phyloP scores from a whole-genome alignment of 345 rosid species.

The Cardamine resedifolia region DNA sequence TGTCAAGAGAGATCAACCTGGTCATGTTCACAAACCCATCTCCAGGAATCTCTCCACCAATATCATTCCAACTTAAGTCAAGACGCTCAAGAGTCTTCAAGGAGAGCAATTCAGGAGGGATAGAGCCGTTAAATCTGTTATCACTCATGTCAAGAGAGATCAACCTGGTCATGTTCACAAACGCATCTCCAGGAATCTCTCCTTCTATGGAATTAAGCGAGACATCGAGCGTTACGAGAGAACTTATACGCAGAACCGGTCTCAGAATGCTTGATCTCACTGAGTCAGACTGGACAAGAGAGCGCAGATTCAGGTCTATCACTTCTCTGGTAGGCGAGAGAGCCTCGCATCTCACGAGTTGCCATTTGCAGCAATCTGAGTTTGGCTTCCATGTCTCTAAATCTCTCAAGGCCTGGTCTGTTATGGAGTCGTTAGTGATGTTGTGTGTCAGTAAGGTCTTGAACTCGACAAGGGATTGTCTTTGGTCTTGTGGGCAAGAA shows the following conservation, averaged over 20 bases:
- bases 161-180: conserved; percentile 39
- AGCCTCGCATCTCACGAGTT: conserved; percentile 12
- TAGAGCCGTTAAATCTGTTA: conserved; percentile 38
- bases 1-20: conserved; percentile 34
- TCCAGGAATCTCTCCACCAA: conserved; percentile 41
- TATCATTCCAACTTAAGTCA: no score
- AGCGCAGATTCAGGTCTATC: background rate
- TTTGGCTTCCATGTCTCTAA: conserved; percentile 28
- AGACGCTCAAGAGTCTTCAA: conserved; percentile 31
- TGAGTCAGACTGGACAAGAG: background rate
- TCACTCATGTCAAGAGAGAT: conserved; percentile 32
- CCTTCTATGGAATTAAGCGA: background rate
- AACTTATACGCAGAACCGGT: conserved; percentile 19
- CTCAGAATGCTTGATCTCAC: conserved; percentile 24
- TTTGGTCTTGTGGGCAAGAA: conserved; percentile 26
- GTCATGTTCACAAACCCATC: conserved; percentile 41
- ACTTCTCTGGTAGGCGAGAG: conserved; percentile 6
- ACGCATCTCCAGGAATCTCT: conserved; percentile 39
- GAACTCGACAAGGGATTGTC: conserved; percentile 30
- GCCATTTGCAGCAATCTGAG: conserved; percentile 36
- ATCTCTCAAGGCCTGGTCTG: no score
- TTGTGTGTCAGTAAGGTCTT: conserved; percentile 1
- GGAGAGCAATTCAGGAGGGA: conserved; percentile 36
- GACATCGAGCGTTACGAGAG: conserved; percentile 11
- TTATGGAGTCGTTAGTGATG: no score